Evolutionary conservation across 116 monocot genomes (phyloP).

Genomic region (Phalaenopsis hybrid): DNA sequence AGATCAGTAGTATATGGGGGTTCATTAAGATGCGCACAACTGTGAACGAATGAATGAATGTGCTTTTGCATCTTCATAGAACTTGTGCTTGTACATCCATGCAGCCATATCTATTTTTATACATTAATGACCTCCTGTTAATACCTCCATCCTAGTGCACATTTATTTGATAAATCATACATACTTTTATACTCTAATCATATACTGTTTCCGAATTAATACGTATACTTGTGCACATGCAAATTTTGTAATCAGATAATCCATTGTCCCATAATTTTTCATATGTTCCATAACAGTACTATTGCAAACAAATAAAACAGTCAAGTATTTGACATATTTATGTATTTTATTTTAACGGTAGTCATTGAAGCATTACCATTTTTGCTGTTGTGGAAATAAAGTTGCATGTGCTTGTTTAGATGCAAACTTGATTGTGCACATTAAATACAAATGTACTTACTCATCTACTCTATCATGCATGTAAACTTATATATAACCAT

Average conservation of each 20-base stretch:
- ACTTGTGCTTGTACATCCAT: background rate
- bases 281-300: background rate
- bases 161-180: no score
- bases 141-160: background rate
- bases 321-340: background rate
- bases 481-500: background rate
- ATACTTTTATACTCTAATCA: background rate
- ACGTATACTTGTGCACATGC: background rate
- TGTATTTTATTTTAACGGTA: background rate
- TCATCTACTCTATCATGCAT: background rate
- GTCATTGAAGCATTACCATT: background rate
- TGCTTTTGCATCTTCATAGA: background rate
- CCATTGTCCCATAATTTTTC: background rate
- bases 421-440: background rate
- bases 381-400: background rate
- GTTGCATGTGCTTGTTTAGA: background rate
- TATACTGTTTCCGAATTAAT: background rate
- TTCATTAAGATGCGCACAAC: background rate
- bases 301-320: background rate
- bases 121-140: background rate
- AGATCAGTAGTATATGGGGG: no score
- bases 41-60: background rate
- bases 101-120: background rate
- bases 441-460: background rate
- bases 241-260: background rate